Evolutionary conservation across 2,329 filamentous ascomycete genomes (phyloP), one percentile per base, ranked within the genome.

Genomic region (Fusarium sp.): DNA sequence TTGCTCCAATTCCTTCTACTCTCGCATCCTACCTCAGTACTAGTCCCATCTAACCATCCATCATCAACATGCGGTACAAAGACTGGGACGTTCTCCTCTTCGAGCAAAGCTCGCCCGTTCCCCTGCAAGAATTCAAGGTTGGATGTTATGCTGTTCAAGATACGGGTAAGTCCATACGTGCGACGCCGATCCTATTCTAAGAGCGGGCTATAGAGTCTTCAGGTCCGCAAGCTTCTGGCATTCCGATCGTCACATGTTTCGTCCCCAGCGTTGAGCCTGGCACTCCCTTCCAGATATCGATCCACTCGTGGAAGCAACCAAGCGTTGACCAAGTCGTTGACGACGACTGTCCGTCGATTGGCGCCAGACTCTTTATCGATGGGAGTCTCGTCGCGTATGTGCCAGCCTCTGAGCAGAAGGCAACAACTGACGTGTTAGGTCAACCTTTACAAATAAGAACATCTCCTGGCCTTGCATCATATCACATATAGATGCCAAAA

Each of bases 11-110:
- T 15, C 4, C 20, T 18, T 30, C 29, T 27, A n/a, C 34, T 15
- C 34, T 45, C 40, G 54, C 57, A 38, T n/a, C 34, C 10, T n/a
- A 38, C 18, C 34, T n/a, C 10, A 38, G 34, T n/a, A n/a, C 34
- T 38, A 5, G 6, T 38, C 49, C 40, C 55, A 24, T 30, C 43
- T 27, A 15, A 16, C 40, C 9, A 85, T 45, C 29, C 43, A 44
- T 74, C 67, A 32, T 51, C 59, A 70, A 53, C 20, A 97, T 97
- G 94, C 90, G 93, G 63, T 97, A 92, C 84, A 88, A 93, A 73
- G 90, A 93, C 75, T 97, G 93, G 94, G 94, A 97, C 75, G 87
- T 96, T 58, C 87, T 97, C 45, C 84, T 97, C 66, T 97, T 97
- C 78, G 91, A 92, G 0, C 80, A 79, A 66, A 85, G 87, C 65